phyloP scores from a whole-genome alignment of 1,284 basidiomycete genomes.

The Leccinum pallidistipes region DNA sequence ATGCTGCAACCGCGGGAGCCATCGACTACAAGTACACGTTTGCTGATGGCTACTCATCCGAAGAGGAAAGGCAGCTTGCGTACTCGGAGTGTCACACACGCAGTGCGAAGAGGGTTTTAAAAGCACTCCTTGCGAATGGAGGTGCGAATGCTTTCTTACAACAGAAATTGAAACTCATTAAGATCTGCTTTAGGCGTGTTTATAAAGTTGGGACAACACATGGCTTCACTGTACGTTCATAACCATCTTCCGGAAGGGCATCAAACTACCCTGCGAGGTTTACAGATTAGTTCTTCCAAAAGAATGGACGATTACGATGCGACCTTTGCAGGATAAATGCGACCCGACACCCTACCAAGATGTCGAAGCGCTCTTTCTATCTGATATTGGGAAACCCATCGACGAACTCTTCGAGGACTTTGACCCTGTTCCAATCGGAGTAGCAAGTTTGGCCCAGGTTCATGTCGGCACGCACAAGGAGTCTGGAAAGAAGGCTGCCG shows the following conservation, averaged over 20 bases:
- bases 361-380: conserved; percentile 66
- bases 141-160: conserved; percentile 42
- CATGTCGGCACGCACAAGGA: conserved; percentile 80
- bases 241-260: not conserved
- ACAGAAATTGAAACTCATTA: not conserved
- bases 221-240: conserved; percentile 62
- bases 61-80: conserved; percentile 55
- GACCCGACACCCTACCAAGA: conserved; percentile 74
- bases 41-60: conserved; percentile 54
- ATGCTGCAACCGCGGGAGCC: conserved; percentile 62
- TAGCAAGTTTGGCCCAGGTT: conserved; percentile 94
- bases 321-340: conserved; percentile 83
- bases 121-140: conserved; percentile 85
- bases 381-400: conserved; percentile 69
- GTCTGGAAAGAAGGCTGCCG: conserved; percentile 80
- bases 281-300: conserved; percentile 67
- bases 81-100: conserved; percentile 80
- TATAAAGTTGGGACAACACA: conserved; percentile 92
- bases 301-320: conserved; percentile 74
- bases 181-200: conserved; percentile 62
- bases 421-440: conserved; percentile 89
- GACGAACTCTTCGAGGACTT: conserved; percentile 79
- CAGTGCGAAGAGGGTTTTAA: conserved; percentile 76
- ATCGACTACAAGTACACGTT: conserved; percentile 88
- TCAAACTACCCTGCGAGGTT: conserved; percentile 9